Evolutionary conservation across 2,329 filamentous ascomycete species (phyloP).

Genomic region (Botrytis fabae): DNA sequence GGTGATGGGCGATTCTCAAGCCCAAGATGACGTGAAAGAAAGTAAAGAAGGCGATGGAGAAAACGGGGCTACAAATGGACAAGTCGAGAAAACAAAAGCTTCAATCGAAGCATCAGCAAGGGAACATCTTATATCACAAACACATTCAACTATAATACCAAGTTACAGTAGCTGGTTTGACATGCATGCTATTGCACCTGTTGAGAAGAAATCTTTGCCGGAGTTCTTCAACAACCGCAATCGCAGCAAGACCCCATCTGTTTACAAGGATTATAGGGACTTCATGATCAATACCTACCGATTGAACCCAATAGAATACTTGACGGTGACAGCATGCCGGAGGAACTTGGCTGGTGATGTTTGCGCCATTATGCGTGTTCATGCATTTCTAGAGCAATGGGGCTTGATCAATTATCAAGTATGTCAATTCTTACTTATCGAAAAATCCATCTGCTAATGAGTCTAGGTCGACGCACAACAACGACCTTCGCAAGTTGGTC

Average conservation of each 20-base stretch:
- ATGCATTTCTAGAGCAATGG: constrained; percentile 98
- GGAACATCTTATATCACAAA: constrained; percentile 89
- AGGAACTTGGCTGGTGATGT: constrained; percentile 96
- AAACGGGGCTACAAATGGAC: constrained; percentile 52
- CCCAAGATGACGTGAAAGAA: constrained; percentile 52
- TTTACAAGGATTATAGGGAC: constrained; percentile 98
- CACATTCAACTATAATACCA: constrained; percentile 91
- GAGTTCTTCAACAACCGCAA: constrained; percentile 99
- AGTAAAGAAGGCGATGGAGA: constrained; percentile 47
- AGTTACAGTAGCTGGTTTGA: constrained; percentile 99
- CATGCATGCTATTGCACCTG: constrained; percentile 87
- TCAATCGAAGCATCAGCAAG: constrained; percentile 82
- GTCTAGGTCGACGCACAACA: constrained; percentile 90
- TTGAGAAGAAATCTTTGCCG: constrained; percentile 91
- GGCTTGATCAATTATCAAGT: constrained; percentile 99
- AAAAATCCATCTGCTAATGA: constrained; percentile 37
- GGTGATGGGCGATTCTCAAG: constrained; percentile 71
- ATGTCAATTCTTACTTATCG: constrained; percentile 35
- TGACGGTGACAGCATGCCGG: constrained; percentile 94
- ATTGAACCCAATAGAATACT: constrained; percentile 90
- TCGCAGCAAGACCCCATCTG: constrained; percentile 92
- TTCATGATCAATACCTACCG: constrained; percentile 99
- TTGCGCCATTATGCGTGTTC: constrained; percentile 98
- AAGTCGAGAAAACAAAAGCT: constrained; percentile 70
- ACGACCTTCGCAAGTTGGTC: constrained; percentile 90